Conservation (phyloP, 257 asterid genomes). For the Solanum clarkiae region DNA sequence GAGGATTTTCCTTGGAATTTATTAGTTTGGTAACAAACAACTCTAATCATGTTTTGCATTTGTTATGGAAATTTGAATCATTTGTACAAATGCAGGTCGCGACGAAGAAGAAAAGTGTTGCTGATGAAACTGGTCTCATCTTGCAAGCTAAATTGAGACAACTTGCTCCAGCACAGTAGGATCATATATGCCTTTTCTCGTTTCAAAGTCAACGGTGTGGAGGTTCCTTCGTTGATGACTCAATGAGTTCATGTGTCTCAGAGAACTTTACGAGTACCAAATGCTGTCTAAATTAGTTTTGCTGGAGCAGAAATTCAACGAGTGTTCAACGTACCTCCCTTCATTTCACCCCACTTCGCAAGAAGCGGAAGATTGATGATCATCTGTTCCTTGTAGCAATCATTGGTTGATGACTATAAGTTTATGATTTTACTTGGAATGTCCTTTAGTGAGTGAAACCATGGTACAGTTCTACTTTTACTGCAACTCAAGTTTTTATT, state of each 20-base stretch:
- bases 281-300: neutral
- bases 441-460: neutral
- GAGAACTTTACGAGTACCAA: neutral
- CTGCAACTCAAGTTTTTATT: neutral
- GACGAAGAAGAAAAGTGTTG: slow-evolving; percentile 61
- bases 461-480: neutral
- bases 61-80: neutral
- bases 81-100: slow-evolving; percentile 48
- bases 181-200: neutral
- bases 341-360: neutral
- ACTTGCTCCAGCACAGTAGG: slow-evolving; percentile 34
- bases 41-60: neutral
- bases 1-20: neutral
- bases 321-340: neutral
- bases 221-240: neutral
- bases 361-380: neutral
- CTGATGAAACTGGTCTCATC: slow-evolving; percentile 67
- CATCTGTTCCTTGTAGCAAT: neutral
- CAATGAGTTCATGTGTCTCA: neutral
- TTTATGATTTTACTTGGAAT: neutral
- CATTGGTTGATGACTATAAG: neutral
- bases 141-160: slow-evolving; percentile 71
- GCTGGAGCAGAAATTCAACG: neutral
- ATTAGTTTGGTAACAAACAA: neutral
- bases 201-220: neutral